Conservation (phyloP, 2,329 filamentous ascomycete species). For the Monosporascus cannonballus region DNA sequence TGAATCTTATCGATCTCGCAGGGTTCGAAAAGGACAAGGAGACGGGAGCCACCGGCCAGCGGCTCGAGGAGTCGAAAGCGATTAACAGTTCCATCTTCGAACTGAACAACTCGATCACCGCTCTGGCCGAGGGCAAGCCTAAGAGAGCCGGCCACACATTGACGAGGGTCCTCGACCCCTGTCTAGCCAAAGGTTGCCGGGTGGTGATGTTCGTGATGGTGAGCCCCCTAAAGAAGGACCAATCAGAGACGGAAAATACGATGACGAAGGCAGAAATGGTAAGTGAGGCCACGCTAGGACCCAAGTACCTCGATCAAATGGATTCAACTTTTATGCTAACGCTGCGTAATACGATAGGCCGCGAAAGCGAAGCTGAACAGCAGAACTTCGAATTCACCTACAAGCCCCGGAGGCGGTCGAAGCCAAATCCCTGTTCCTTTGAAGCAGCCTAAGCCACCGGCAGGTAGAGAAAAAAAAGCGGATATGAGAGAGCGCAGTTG, state of each 20-base stretch:
- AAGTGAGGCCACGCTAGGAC: not conserved
- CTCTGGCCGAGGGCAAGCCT: slow-evolving; percentile 6
- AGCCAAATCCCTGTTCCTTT: not conserved
- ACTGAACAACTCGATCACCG: slow-evolving; percentile 9
- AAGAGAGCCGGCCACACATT: slow-evolving; percentile 10
- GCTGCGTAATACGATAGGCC: not conserved
- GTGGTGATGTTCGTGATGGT: slow-evolving; percentile 26
- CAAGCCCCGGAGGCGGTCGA: not conserved
- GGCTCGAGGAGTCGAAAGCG: slow-evolving; percentile 12
- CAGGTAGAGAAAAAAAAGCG: not conserved
- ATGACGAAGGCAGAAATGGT: slow-evolving; percentile 10
- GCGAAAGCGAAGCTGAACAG: not conserved
- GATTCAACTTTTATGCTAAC: not conserved
- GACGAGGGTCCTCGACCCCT: slow-evolving; percentile 17
- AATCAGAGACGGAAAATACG: slow-evolving; percentile 10
- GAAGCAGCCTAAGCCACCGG: not conserved
- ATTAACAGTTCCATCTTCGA: slow-evolving; percentile 19
- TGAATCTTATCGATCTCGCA: slow-evolving; percentile 91
- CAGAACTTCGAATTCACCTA: not conserved
- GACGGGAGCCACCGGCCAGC: slow-evolving; percentile 9
- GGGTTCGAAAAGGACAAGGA: slow-evolving; percentile 59
- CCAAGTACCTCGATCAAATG: not conserved
- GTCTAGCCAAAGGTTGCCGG: slow-evolving; percentile 16
- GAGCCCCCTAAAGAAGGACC: slow-evolving; percentile 11
- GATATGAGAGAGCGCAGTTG: no score